A percentile compares a stretch with the other conserved stretches of the same genome.
phyloP scores from a whole-genome alignment of 2,329 filamentous ascomycete species.

The Graphiopsis chlorocephala region DNA sequence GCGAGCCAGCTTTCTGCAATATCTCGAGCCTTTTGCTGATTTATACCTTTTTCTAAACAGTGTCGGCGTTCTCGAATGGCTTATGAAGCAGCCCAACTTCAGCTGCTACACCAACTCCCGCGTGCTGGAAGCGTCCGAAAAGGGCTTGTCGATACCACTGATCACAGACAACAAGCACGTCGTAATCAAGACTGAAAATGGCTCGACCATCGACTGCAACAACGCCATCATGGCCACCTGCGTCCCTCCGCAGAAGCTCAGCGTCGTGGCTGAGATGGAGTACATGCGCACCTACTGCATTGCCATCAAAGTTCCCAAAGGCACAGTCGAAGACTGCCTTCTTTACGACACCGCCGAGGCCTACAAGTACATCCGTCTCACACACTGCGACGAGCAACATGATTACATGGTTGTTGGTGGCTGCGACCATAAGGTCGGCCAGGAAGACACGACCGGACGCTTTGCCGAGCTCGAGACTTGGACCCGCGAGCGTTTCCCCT shows the following conservation, averaged over 20 bases:
- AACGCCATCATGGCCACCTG: constrained; percentile 55
- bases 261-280: constrained; percentile 53
- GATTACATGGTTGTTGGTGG: constrained; percentile 58
- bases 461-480: constrained; percentile 54
- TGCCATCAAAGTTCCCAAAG: constrained; percentile 53
- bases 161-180: constrained; percentile 46
- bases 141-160: constrained; percentile 46
- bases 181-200: constrained; percentile 46
- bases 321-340: constrained; percentile 52
- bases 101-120: constrained; percentile 53
- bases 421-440: constrained; percentile 59
- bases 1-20: neutral
- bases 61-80: constrained; percentile 51
- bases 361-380: constrained; percentile 57
- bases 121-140: constrained; percentile 48
- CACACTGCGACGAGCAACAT: constrained; percentile 51
- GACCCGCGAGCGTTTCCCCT: constrained; percentile 53
- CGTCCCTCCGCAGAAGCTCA: constrained; percentile 56
- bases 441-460: constrained; percentile 41
- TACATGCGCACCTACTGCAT: constrained; percentile 57
- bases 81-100: constrained; percentile 53
- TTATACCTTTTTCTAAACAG: neutral
- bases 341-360: constrained; percentile 55
- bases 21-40: neutral
- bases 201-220: constrained; percentile 48